These are phyloP conservation scores for Atkinsonella hypoxylon DNA, from an alignment of 2,329 filamentous ascomycete species.

Conservation along the genomic window DNA sequence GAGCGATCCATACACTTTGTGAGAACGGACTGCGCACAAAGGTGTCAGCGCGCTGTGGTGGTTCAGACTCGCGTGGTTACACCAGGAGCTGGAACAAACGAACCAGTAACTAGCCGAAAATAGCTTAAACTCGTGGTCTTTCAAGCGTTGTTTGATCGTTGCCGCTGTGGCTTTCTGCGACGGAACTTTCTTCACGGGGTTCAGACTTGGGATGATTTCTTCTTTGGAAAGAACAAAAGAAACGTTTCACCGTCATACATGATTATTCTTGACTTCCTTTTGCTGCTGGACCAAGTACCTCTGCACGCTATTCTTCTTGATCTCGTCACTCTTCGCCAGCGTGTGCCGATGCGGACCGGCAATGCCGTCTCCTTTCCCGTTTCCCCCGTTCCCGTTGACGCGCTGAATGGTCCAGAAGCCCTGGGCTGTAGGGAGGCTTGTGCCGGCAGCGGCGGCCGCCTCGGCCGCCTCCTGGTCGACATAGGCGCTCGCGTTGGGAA, in stretches of 20 bases:
- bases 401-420: constrained; percentile 64
- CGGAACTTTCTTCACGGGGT: constrained; percentile 45
- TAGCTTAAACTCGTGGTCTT: constrained; percentile 60
- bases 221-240: background rate
- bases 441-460: constrained; percentile 8
- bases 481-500: constrained; percentile 36
- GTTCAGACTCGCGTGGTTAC: too few relatives aligned
- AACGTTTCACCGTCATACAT: constrained; percentile 8
- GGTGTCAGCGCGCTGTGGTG: background rate
- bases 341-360: constrained; percentile 64
- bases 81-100: constrained; percentile 12
- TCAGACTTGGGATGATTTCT: background rate
- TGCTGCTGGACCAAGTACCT: constrained; percentile 51
- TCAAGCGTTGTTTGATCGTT: constrained; percentile 59
- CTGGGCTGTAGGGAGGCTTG: constrained; percentile 27
- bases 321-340: constrained; percentile 60
- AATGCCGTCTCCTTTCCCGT: constrained; percentile 58
- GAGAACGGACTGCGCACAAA: constrained; percentile 60
- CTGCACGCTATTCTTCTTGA: constrained; percentile 71
- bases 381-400: constrained; percentile 65
- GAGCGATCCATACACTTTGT: constrained; percentile 78
- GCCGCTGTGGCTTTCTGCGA: constrained; percentile 57
- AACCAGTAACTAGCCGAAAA: constrained; percentile 80
- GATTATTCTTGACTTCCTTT: constrained; percentile 49
- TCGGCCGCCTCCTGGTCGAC: constrained; percentile 18